Base-by-base conservation (phyloP, 2,329 filamentous ascomycete genomes). In the Xylariaceae sp. region DNA sequence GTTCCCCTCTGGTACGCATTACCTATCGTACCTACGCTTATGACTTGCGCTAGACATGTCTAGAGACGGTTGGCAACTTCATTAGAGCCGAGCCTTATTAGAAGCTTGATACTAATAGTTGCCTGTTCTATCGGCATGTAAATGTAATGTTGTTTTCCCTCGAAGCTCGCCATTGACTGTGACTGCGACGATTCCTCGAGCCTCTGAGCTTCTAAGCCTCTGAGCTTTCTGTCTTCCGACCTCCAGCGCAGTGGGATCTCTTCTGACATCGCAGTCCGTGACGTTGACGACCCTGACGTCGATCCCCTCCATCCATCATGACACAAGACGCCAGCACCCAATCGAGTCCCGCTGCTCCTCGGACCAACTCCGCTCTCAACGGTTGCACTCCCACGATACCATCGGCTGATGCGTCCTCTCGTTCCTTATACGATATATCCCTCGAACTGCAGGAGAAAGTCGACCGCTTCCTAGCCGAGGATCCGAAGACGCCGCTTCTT, bases 381-480 rank as follows among this genome's bases (percentile, higher is more conserved):
- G 60, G 64, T 37, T 56, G 58, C 53, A 51, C 59, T 52, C 50
- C 60, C 57, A 59, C 59, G 30, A 13, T 50, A 35, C 54, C 49
- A 41, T 30, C 61, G n/a, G 50, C 58, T 51, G 48, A 8, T 23
- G 51, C 44, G 23, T 37, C 61, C 39, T 41, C 62, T 37, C 64
- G 59, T 51, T 59, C 62, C 55, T 51, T 68, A 55, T 53, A 60
- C 55, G 59, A 62, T 54, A 48, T 62, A 39, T 68, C 62, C 51
- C 57, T 61, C 48, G 60, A 78, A 65, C 77, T 89, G 63, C 80
- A 85, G 66, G 74, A 74, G 62, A 82, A 83, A 72, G 77, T 95
- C 61, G 76, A 82, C 53, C 77, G 79, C 23, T 92, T 96, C 69
- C 78, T 95, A 57, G 63, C 61, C 39, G 53, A 61, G 45, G 77